Evolutionary conservation across 163 green algal species (phyloP).

Genomic region (Volvox carteri): DNA sequence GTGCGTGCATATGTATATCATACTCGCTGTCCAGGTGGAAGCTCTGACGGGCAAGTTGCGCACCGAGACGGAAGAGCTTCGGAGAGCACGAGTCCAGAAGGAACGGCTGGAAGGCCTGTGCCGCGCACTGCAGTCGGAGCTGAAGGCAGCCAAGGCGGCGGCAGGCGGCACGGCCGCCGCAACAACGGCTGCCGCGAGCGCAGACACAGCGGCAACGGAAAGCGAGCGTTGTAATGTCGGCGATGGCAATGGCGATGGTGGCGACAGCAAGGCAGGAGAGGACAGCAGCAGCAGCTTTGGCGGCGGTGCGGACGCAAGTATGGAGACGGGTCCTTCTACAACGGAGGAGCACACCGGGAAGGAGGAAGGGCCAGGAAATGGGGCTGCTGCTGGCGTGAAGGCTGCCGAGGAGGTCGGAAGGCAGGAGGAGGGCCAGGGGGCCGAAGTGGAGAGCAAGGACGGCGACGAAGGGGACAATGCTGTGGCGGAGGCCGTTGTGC

Average conservation of each 20-base stretch:
- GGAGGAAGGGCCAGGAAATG: neutral
- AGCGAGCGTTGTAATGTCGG: neutral
- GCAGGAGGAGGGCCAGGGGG: neutral
- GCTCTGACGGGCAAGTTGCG: constrained; percentile 19
- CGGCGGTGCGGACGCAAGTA: neutral
- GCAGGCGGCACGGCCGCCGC: neutral
- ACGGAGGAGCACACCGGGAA: neutral
- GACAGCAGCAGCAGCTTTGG: neutral
- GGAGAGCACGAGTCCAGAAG: constrained; percentile 47
- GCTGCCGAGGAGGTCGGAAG: neutral
- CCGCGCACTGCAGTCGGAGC: constrained; percentile 50
- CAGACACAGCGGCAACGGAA: neutral
- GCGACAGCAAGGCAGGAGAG: neutral
- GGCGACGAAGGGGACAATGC: neutral
- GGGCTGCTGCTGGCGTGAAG: neutral
- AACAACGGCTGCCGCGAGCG: neutral
- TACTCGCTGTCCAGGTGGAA: constrained; percentile 43
- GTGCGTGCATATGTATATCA: neutral
- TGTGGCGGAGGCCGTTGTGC: neutral
- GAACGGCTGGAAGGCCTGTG: constrained; percentile 59
- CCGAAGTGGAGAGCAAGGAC: neutral
- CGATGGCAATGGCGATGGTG: neutral
- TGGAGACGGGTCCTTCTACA: too few species aligned
- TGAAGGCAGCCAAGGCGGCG: constrained; percentile 37
- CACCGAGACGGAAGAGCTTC: constrained; percentile 51